These are phyloP conservation scores for Globisporangium canariense DNA, from an alignment of 352 stramenopile species.

Conservation along the genomic window DNA sequence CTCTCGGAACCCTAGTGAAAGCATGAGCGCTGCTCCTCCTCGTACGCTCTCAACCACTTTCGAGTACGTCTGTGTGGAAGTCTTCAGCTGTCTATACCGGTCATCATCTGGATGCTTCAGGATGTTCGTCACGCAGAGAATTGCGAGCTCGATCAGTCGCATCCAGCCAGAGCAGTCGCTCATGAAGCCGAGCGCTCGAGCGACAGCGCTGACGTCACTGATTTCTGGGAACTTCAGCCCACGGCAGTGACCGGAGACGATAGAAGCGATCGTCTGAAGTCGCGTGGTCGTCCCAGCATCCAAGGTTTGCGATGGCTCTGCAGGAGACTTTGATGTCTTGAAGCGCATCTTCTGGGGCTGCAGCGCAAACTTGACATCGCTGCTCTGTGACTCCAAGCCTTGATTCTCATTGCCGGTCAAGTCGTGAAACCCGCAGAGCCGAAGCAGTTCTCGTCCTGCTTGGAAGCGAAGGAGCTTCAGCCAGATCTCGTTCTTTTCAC, in stretches of 20 bases:
- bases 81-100: constrained; percentile 52
- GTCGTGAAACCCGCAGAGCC: constrained; percentile 33
- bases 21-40: constrained; percentile 40
- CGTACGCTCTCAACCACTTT: constrained; percentile 29
- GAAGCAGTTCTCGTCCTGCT: constrained; percentile 31
- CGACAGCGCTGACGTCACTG: constrained; percentile 52
- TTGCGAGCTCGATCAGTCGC: constrained; percentile 35
- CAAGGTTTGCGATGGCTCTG: constrained; percentile 15
- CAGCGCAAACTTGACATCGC: constrained; percentile 23
- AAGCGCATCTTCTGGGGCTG: constrained; percentile 41
- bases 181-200: constrained; percentile 29
- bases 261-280: constrained; percentile 35
- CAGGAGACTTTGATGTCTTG: constrained; percentile 24
- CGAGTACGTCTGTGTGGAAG: constrained; percentile 42
- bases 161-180: constrained; percentile 24
- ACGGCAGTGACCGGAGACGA: constrained; percentile 46
- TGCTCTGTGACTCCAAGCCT: not conserved
- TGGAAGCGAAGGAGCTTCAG: constrained; percentile 24
- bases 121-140: constrained; percentile 55
- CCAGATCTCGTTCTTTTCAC: constrained; percentile 19
- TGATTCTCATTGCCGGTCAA: not conserved
- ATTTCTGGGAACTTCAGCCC: constrained; percentile 32
- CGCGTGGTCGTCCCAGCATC: constrained; percentile 27
- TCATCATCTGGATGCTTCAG: constrained; percentile 38
- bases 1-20: constrained; percentile 54